Evolutionary conservation across 441 rosid genomes (phyloP), one percentile per base, ranked within the genome.

Genomic region (Pelargonium myrrhifolium): DNA sequence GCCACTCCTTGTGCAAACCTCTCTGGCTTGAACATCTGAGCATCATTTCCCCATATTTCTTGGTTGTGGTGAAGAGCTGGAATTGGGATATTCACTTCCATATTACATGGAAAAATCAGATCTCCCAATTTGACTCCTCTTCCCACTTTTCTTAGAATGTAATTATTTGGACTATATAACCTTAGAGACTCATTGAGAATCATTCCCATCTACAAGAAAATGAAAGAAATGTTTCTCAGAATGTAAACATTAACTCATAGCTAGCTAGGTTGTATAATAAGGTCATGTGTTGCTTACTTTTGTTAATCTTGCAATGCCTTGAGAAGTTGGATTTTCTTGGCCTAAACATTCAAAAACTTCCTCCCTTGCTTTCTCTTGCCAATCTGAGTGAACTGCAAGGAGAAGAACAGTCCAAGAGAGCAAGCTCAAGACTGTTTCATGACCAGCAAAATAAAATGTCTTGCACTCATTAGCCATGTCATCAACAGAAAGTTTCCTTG

Each of bases 401-500:
- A 85, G 79, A 20, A 81, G 43, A 64, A 75, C n/a, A 1, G 76
- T 72, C 87, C 89, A 80, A 11, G 85, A 45, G 9, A 85, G 84
- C 43, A 71, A 37, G 47, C 75, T 64, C 43, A 71, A 10, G 1
- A 75, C 62, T 6, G 84, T 83, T 71, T 83, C 85, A 21, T 81
- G 83, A 18, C 89, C 85, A 1, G 62, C 77, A 43, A 78, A 0
- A 42, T 79, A 81, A 42, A 85, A 81, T 20, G 79, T 70, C 74
- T 79, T 82, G 60, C 89, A 85, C 67, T 85, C 85, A 26, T 79
- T 82, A n/a, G 83, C 65, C 56, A 78, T 0, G 20, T 77, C 77
- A 14, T 82, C 68, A 1, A 76, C 18, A 7, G 80, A 26, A 67
- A 79, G 71, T 67, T 64, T 77, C 60, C 65, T 77, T 12, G 68